phyloP scores from a whole-genome alignment of 495 filamentous ascomycete genomes.

The Pyrenula massariospora region DNA sequence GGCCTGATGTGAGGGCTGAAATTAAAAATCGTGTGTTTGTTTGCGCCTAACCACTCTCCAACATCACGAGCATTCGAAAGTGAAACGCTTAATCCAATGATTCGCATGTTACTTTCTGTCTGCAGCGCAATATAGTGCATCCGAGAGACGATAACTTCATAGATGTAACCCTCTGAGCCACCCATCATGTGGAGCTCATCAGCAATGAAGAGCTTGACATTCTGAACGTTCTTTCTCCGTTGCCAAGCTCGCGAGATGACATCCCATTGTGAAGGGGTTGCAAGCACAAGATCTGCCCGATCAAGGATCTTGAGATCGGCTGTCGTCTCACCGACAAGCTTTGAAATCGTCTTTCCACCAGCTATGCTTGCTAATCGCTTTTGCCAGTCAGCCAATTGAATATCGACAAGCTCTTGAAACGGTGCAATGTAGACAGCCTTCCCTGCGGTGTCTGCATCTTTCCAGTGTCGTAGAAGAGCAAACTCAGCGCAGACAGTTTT shows the following conservation, averaged over 20 bases:
- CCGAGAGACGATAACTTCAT: constrained; percentile 90
- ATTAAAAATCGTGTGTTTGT: constrained; percentile 95
- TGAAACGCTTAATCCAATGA: constrained; percentile 84
- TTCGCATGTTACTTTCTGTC: constrained; percentile 70
- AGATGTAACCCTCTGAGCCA: constrained; percentile 77
- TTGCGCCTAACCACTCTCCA: constrained; percentile 98
- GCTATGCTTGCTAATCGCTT: constrained; percentile 57
- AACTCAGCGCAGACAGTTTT: constrained; percentile 97
- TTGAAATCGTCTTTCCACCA: constrained; percentile 86
- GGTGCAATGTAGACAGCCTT: constrained; percentile 91
- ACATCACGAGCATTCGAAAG: constrained; percentile 86
- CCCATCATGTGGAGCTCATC: constrained; percentile 97
- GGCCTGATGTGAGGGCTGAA: constrained; percentile 88
- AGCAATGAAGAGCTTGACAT: constrained; percentile 82
- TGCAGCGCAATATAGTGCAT: constrained; percentile 96
- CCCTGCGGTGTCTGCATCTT: constrained; percentile 49
- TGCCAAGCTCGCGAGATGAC: constrained; percentile 92
- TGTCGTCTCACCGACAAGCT: constrained; percentile 87
- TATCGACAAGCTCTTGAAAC: constrained; percentile 88
- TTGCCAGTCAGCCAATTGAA: constrained; percentile 69
- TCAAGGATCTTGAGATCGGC: constrained; percentile 85
- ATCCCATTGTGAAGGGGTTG: constrained; percentile 92
- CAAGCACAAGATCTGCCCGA: constrained; percentile 79
- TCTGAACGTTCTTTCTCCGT: constrained; percentile 86
- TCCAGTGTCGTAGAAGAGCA: constrained; percentile 82